Evolutionary conservation across 495 filamentous ascomycete species (phyloP).

Genomic region (Penicillium subrubescens): DNA sequence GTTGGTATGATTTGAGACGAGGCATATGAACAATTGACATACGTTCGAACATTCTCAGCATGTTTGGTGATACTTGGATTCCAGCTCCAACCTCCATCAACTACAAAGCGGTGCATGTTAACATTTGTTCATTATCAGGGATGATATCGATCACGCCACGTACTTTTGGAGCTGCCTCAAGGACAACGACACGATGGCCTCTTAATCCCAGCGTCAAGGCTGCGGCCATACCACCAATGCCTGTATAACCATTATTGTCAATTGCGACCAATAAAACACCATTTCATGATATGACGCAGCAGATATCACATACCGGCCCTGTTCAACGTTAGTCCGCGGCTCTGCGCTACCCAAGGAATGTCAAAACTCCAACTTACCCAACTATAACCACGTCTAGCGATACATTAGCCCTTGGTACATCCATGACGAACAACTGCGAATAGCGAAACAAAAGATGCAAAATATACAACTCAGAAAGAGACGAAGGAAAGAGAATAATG

Average conservation of each 20-base stretch:
- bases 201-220: constrained; percentile 63
- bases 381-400: constrained; percentile 38
- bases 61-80: constrained; percentile 79
- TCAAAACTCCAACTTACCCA: constrained; percentile 28
- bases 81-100: constrained; percentile 71
- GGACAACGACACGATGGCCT: constrained; percentile 41
- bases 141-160: background rate
- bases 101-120: constrained; percentile 16
- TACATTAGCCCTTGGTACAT: constrained; percentile 26
- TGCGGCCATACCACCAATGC: constrained; percentile 66
- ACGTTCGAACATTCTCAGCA: constrained; percentile 68
- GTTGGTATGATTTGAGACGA: background rate
- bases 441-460: too few species aligned
- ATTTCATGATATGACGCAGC: background rate
- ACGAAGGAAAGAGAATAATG: background rate
- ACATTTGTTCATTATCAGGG: background rate
- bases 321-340: constrained; percentile 14
- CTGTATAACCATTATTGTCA: constrained; percentile 32
- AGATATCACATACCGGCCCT: constrained; percentile 39
- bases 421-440: constrained; percentile 15
- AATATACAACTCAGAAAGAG: background rate
- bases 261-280: background rate
- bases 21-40: constrained; percentile 11
- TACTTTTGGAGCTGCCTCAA: constrained; percentile 45
- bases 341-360: background rate